Base-by-base conservation (phyloP, 2,329 filamentous ascomycete genomes). In the Pyrenochaeta sp. region DNA sequence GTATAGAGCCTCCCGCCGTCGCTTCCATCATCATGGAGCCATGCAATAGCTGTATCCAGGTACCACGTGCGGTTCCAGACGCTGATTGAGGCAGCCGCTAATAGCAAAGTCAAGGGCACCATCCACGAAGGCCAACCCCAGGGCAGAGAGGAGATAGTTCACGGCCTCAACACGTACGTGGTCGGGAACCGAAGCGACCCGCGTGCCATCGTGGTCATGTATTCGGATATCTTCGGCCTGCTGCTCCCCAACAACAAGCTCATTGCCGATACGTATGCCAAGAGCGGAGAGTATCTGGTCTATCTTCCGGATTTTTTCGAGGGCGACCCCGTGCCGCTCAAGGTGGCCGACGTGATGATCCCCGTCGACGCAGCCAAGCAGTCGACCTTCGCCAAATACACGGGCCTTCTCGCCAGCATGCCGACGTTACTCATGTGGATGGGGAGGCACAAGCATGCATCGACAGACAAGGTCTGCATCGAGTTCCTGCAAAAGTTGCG, bases 361-460 rank as follows among this genome's bases (percentile, higher is more conserved):
- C 76, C 76, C 1, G 69, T 72, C 15, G 72, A 77, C 45, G 68
- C 60, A 15, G 49, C 63, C 1, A 73, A 71, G 39, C 74, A 75
- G 51, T 73, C 71, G 9, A 68, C 61, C 0, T 58, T 77, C 2
- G 51, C 58, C 6, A 77, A 76, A 47, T 79, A 77, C 51, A 75
- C 73, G 1, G 77, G 77, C 9, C 41, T 79, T 11, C 69, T 79
- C 17, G 73, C 75, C 3, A 54, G 37, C 23, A 45, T 61, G 41
- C 58, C 55, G 1, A 17, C 48, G 0, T 67, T 67, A 18, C 37
- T 68, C 10, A 55, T 67, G 54, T 64, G 63, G 75, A 60, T 67
- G 62, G 58, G 60, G 30, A 57, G 75, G 15, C 75, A 78, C 51
- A 75, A 71, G 36, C 43, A 55, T 2, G 67, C 40, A 1, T 57